A percentile compares a stretch with the other conserved stretches of the same genome.
These are phyloP conservation scores for Claviceps quebecensis DNA, from an alignment of 2,329 filamentous ascomycete species.

Conservation along the genomic window DNA sequence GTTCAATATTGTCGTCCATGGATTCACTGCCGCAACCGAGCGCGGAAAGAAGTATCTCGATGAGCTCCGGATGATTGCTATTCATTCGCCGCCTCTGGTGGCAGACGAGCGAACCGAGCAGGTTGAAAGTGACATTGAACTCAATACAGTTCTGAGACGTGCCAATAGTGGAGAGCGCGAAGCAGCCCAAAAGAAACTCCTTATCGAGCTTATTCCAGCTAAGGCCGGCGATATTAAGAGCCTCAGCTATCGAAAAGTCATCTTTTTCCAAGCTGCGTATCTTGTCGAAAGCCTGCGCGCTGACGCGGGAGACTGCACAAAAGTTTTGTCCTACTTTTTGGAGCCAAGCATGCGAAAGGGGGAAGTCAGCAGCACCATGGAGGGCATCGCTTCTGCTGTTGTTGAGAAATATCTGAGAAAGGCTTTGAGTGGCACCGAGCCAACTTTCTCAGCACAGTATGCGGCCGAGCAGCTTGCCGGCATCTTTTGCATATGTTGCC, in stretches of 20 bases:
- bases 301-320: constrained; percentile 76
- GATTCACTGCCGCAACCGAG: constrained; percentile 63
- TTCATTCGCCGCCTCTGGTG: constrained; percentile 76
- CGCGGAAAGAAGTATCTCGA: constrained; percentile 58
- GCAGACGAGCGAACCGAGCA: constrained; percentile 80
- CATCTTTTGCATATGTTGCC: constrained; percentile 81
- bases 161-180: constrained; percentile 72
- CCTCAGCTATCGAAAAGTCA: constrained; percentile 76
- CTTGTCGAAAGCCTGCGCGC: constrained; percentile 81
- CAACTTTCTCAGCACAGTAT: constrained; percentile 78
- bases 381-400: constrained; percentile 49
- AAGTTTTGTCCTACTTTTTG: constrained; percentile 83
- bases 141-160: constrained; percentile 83
- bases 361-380: constrained; percentile 51
- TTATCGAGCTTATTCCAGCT: constrained; percentile 59
- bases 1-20: constrained; percentile 96
- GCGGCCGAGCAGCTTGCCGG: constrained; percentile 76
- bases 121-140: constrained; percentile 88
- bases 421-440: constrained; percentile 55
- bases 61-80: constrained; percentile 72
- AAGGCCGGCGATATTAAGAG: constrained; percentile 67
- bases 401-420: constrained; percentile 68
- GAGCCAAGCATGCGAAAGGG: constrained; percentile 66
- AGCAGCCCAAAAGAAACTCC: constrained; percentile 63
- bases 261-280: constrained; percentile 84